phyloP scores from a whole-genome alignment of 1,139 yeast genomes.

The Nadsonia starkeyi-henricii region DNA sequence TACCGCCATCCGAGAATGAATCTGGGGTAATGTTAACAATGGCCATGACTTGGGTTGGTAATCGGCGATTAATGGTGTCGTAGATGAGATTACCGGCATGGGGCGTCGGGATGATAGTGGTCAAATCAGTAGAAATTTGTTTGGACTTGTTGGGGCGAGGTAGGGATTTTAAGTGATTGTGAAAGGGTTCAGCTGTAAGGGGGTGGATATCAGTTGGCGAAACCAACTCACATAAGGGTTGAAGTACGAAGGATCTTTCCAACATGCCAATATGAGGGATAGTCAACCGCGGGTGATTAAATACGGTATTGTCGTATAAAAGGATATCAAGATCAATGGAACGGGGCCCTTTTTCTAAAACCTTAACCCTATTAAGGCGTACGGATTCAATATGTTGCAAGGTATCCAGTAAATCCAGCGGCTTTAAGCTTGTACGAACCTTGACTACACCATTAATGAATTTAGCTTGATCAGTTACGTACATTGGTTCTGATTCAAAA shows the following conservation, averaged over 20 bases:
- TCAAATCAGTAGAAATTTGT: constrained; percentile 20
- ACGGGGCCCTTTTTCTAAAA: constrained; percentile 83
- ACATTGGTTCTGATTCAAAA: constrained; percentile 89
- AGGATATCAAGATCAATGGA: constrained; percentile 79
- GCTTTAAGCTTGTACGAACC: constrained; percentile 41
- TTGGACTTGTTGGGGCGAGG: constrained; percentile 18
- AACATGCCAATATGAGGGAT: constrained; percentile 83
- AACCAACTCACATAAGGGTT: constrained; percentile 73
- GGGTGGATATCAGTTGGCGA: constrained; percentile 60
- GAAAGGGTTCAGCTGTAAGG: constrained; percentile 67
- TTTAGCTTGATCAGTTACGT: constrained; percentile 61
- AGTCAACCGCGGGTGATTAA: constrained; percentile 43
- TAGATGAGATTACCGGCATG: constrained; percentile 5
- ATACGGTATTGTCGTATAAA: constrained; percentile 45
- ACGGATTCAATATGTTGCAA: constrained; percentile 70
- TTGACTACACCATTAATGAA: constrained; percentile 76
- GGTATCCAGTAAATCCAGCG: constrained; percentile 44
- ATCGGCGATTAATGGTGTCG: constrained; percentile 8
- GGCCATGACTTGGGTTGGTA: constrained; percentile 49
- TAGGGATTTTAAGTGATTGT: constrained; percentile 45
- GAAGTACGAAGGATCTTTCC: constrained; percentile 79
- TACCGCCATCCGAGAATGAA: constrained; percentile 87
- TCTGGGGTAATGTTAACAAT: constrained; percentile 86
- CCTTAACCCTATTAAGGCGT: constrained; percentile 55
- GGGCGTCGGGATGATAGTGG: constrained; percentile 21